Base-by-base conservation (phyloP, 2,329 filamentous ascomycete species). In the Hymenoscyphus linearis region DNA sequence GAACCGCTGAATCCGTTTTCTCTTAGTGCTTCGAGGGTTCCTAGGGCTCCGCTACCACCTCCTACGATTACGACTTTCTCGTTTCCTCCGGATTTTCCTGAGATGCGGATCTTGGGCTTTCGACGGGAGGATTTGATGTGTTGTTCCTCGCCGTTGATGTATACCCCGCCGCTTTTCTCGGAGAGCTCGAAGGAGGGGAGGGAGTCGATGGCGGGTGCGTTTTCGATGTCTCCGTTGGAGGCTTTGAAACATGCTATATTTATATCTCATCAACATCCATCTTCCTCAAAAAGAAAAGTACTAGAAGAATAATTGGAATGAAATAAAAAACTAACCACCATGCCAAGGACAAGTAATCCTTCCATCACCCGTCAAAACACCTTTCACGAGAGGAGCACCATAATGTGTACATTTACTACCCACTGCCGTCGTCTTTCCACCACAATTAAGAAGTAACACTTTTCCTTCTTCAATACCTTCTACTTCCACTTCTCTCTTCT, bases 301-400 rank as follows among this genome's bases (percentile, higher is more conserved):
- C 27, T 4, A 31, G 31, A 12, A 56, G 69, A 50, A 16, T 47
- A 34, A 14, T 58, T 50, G 25, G 27, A 57, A 4, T 14, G 26
- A 52, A 10, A 9, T 0, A 9, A 31, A 34, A 16, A 31, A 57
- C 80, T 66, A 74, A 95, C 91, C 91, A 78, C 93, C 93, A 74
- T 98, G 93, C 95, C 95, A 98, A 3, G 93, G 92, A 74, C 95
- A 99, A 6, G 91, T 96, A 64, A 99, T 76, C 57, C 91, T 83
- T 4, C 95, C 95, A 67, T 89, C 87, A 2, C 85, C 84, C 7
- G 90, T 90, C 65, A 99, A 77, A 7, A 98, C 87, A 59, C 95
- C 95, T 68, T 93, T 91, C 58, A 86, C 85, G 66, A 99, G 77
- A 14, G 95, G 95, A 47, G 93, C 95, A 36, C 95, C 93, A 73